These are phyloP conservation scores for Paspalum notatum DNA, from an alignment of 176 grass and related monocot genomes.

Conservation along the genomic window DNA sequence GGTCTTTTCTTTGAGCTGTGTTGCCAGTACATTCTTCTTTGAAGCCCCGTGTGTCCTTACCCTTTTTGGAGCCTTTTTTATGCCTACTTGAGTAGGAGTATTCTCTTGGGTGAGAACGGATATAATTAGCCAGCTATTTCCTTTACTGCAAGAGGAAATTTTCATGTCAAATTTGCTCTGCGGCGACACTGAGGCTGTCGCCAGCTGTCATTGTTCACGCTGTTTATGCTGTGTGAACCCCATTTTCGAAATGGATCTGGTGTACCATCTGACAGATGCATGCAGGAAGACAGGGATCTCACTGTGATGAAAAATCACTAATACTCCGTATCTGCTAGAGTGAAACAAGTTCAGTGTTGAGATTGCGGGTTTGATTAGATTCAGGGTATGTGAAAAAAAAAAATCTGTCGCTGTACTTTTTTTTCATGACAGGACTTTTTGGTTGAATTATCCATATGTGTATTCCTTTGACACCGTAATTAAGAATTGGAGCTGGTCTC, in stretches of 20 bases:
- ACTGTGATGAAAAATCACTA: no score
- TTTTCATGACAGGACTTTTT: background rate
- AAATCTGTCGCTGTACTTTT: background rate
- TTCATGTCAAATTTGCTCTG: background rate
- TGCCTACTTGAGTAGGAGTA: constrained; percentile 18
- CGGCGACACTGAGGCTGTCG: background rate
- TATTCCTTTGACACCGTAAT: background rate
- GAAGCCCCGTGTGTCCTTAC: rapidly evolving
- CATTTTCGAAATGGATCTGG: background rate
- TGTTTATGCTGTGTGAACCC: background rate
- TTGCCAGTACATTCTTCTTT: constrained; percentile 15
- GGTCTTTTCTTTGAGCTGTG: background rate
- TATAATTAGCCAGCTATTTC: constrained; percentile 6
- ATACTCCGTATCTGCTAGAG: no score
- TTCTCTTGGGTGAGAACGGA: background rate
- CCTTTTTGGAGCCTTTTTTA: background rate
- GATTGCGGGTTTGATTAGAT: background rate
- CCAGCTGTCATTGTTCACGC: background rate
- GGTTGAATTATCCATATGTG: background rate
- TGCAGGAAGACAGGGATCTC: no score
- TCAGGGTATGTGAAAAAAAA: background rate
- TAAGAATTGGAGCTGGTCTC: background rate
- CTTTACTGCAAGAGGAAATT: background rate
- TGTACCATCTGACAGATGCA: no score
- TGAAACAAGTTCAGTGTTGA: background rate